A percentile compares a stretch with the other conserved stretches of the same genome.
These are phyloP conservation scores for Ascochyta rabiei DNA, from an alignment of 2,329 filamentous ascomycete genomes.

Conservation along the genomic window DNA sequence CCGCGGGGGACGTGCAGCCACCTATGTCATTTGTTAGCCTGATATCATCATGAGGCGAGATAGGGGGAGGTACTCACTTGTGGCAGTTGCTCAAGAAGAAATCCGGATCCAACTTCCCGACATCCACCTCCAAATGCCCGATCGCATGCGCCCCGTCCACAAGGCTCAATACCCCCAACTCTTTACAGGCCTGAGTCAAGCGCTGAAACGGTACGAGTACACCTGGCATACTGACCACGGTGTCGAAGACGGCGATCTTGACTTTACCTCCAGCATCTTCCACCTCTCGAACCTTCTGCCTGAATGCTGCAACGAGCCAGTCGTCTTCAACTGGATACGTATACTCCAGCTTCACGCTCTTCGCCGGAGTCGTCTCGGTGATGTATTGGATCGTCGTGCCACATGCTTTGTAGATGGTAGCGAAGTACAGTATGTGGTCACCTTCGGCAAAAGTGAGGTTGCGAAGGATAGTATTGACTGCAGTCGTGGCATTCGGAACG, in stretches of 20 bases:
- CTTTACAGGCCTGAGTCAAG: constrained; percentile 67
- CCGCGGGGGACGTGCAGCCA: constrained; percentile 85
- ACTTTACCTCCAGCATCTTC: constrained; percentile 65
- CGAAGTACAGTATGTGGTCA: constrained; percentile 81
- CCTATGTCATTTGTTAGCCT: constrained; percentile 44
- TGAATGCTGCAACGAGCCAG: constrained; percentile 68
- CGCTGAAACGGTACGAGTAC: constrained; percentile 78
- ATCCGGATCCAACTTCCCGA: constrained; percentile 72
- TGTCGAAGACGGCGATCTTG: constrained; percentile 77
- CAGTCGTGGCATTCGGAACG: constrained; percentile 80
- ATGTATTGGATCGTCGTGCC: constrained; percentile 75
- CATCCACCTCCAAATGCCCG: constrained; percentile 76
- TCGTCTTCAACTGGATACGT: constrained; percentile 73
- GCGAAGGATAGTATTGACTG: constrained; percentile 78
- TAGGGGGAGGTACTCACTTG: constrained; percentile 28
- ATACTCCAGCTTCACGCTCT: constrained; percentile 62
- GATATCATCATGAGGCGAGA: not conserved
- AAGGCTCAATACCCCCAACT: constrained; percentile 71
- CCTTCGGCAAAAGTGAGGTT: constrained; percentile 71
- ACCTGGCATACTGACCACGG: constrained; percentile 78
- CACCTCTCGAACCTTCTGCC: constrained; percentile 61
- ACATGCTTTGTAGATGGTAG: constrained; percentile 78
- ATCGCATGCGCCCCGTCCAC: constrained; percentile 87
- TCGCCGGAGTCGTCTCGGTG: constrained; percentile 66
- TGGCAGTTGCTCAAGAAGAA: constrained; percentile 82